These are phyloP conservation scores for Aspergillus hortae DNA, from an alignment of 2,329 filamentous ascomycete genomes.

Conservation along the genomic window DNA sequence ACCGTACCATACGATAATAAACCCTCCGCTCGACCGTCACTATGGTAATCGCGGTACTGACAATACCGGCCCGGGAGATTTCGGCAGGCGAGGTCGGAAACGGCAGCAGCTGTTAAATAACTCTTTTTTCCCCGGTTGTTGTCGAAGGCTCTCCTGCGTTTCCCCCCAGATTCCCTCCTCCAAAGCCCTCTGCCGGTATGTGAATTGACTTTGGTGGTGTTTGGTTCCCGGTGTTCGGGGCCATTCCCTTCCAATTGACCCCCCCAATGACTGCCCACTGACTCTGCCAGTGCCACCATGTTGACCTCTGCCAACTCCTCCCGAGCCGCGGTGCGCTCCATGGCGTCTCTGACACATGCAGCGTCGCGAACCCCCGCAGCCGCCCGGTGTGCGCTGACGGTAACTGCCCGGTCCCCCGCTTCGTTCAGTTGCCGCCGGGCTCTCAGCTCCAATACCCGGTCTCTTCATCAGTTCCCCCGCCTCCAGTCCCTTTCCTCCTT, in stretches of 20 bases:
- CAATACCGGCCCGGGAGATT: conserved; percentile 22
- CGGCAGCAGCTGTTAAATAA: conserved; percentile 5
- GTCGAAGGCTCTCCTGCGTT: not conserved
- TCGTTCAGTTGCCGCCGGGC: conserved; percentile 22
- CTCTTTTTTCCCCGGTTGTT: conserved; percentile 2
- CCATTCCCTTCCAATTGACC: not conserved
- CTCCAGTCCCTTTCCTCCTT: conserved; percentile 31
- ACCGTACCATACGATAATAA: conserved; percentile 12
- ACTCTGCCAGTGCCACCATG: conserved; percentile 22
- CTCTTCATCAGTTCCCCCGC: conserved; percentile 32
- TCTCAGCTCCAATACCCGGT: conserved; percentile 30
- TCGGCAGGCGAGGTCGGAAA: conserved; percentile 23
- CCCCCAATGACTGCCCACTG: not conserved
- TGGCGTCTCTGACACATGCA: conserved; percentile 36
- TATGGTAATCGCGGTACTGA: conserved; percentile 2
- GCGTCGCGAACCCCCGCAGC: conserved; percentile 27
- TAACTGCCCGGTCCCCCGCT: conserved; percentile 28
- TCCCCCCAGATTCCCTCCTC: not conserved
- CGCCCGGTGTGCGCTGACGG: conserved; percentile 26
- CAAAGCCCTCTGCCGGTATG: too few species aligned
- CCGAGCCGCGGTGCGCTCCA: conserved; percentile 37
- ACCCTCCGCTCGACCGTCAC: not conserved
- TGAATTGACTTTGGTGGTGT: too few species aligned
- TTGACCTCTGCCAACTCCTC: conserved; percentile 28
- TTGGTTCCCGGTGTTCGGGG: not conserved